Evolutionary conservation across 2,329 filamentous ascomycete species (phyloP).

Genomic region (Bipolaris victoriae): DNA sequence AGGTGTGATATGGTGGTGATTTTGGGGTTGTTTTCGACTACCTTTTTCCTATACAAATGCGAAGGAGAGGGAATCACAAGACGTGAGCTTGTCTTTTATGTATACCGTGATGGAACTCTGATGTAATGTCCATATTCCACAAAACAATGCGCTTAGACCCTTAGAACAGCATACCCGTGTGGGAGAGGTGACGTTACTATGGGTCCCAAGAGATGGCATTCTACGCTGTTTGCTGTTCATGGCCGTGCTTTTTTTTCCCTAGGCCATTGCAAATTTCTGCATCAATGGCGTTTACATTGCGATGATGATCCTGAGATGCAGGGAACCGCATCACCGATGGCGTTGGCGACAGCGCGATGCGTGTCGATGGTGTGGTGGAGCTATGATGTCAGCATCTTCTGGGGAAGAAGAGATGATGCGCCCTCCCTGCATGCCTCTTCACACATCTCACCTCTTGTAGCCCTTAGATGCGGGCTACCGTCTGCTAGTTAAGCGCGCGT

Average conservation of each 20-base stretch:
- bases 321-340: slow-evolving; percentile 16
- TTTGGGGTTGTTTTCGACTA: background rate
- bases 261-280: slow-evolving; percentile 6
- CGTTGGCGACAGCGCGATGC: slow-evolving; percentile 11
- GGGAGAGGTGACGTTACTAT: slow-evolving; percentile 10
- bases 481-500: too few relatives aligned
- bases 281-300: slow-evolving; percentile 10
- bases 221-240: background rate
- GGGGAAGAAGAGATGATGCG: slow-evolving; percentile 1
- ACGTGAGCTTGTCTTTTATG: background rate
- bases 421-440: too few relatives aligned
- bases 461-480: too few relatives aligned
- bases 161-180: background rate
- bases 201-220: slow-evolving; percentile 3
- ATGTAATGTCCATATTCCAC: slow-evolving; percentile 9
- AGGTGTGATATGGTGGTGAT: background rate
- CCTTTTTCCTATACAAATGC: background rate
- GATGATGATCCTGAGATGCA: slow-evolving; percentile 13
- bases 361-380: slow-evolving; percentile 10
- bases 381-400: slow-evolving; percentile 16
- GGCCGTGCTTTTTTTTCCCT: slow-evolving; percentile 3
- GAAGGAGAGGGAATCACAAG: background rate
- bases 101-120: slow-evolving; percentile 9
- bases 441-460: too few relatives aligned
- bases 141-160: background rate